A percentile compares a stretch with the other conserved stretches of the same genome.
Evolutionary conservation across 1,139 yeast species (phyloP).

Genomic region (Yamadazyma dendronema): DNA sequence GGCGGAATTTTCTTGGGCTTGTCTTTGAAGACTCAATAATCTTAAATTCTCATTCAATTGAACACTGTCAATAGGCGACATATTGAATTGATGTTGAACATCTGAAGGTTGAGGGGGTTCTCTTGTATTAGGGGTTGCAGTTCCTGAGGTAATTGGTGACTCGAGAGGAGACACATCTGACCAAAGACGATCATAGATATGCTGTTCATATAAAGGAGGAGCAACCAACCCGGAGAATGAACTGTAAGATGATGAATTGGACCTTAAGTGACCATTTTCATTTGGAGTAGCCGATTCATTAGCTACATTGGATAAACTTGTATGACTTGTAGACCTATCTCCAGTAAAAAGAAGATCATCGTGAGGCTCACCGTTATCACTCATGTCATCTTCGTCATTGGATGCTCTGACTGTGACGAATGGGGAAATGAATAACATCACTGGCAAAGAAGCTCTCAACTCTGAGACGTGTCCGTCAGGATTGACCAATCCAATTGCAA

Average conservation of each 20-base stretch:
- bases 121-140: slow-evolving; percentile 55
- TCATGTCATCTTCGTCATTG: slow-evolving; percentile 22
- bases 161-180: slow-evolving; percentile 61
- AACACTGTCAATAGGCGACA: slow-evolving; percentile 43
- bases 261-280: slow-evolving; percentile 11
- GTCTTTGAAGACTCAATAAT: slow-evolving; percentile 52
- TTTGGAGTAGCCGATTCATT: slow-evolving; percentile 8
- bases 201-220: slow-evolving; percentile 87
- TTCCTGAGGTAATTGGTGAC: slow-evolving; percentile 55
- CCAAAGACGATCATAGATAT: slow-evolving; percentile 85
- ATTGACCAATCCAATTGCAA: slow-evolving; percentile 61
- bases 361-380: slow-evolving; percentile 6
- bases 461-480: slow-evolving; percentile 80
- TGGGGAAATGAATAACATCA: slow-evolving; percentile 72
- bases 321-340: slow-evolving; percentile 26
- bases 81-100: slow-evolving; percentile 32
- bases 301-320: slow-evolving; percentile 29
- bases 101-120: slow-evolving; percentile 13
- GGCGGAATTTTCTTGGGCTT: slow-evolving; percentile 26
- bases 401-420: slow-evolving; percentile 69
- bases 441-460: slow-evolving; percentile 71
- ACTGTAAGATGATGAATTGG: slow-evolving; percentile 30
- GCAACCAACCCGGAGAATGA: slow-evolving; percentile 58
- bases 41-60: slow-evolving; percentile 54
- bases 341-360: slow-evolving; percentile 32